Conservation (phyloP, 2,329 filamentous ascomycete species). For the Aspergillus latus region DNA sequence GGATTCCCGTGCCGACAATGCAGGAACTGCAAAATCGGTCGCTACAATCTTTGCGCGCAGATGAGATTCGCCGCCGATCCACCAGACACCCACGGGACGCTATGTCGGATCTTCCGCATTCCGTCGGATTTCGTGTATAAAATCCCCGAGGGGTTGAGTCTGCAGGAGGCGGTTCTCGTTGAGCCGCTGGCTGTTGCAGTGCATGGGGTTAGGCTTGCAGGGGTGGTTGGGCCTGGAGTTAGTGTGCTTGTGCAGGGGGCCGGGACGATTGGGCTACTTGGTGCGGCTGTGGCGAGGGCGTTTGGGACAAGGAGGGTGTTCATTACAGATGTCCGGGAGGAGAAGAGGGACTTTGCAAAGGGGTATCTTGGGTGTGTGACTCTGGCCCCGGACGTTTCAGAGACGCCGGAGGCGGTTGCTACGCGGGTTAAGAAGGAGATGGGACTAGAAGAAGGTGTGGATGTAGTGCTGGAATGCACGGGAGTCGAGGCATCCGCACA, state of each 20-base stretch:
- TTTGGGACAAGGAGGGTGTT: conserved; percentile 61
- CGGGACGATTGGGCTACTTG: conserved; percentile 62
- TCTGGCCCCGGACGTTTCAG: no score
- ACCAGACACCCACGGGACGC: conserved; percentile 39
- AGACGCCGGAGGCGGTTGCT: no score
- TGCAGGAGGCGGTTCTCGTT: conserved; percentile 48
- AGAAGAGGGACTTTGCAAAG: conserved; percentile 57
- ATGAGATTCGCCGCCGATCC: conserved; percentile 44
- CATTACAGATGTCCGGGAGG: conserved; percentile 60
- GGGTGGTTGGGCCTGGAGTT: conserved; percentile 39
- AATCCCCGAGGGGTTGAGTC: conserved; percentile 31
- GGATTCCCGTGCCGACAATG: conserved; percentile 39
- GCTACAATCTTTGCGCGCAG: conserved; percentile 43
- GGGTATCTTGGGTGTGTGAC: conserved; percentile 35
- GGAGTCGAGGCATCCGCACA: no score
- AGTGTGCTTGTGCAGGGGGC: conserved; percentile 59
- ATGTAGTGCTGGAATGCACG: no score
- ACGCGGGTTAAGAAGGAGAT: no score
- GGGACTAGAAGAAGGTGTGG: no score
- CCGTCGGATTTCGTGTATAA: conserved; percentile 43
- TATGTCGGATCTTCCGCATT: conserved; percentile 38
- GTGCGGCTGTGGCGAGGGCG: conserved; percentile 61
- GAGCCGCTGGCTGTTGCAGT: conserved; percentile 52
- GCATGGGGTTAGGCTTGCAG: conserved; percentile 43
- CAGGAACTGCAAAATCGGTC: conserved; percentile 36